Evolutionary conservation across 1,284 basidiomycete genomes (phyloP), one percentile per base, ranked within the genome.

Genomic region (Schizopora paradoxa): DNA sequence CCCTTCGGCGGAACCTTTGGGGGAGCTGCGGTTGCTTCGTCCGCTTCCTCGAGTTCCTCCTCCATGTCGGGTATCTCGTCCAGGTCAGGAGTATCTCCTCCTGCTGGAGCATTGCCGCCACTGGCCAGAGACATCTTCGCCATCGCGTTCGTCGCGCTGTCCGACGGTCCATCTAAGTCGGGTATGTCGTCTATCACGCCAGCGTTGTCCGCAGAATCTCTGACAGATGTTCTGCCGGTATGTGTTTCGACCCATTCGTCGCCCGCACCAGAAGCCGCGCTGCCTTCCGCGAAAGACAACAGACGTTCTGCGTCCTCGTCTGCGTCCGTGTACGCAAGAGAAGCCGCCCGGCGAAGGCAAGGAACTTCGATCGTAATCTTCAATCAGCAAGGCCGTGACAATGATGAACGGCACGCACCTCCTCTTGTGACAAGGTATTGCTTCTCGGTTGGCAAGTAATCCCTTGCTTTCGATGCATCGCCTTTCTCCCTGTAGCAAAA

Each of bases 31-130:
- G 86, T 86, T 48, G 89, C 89, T 54, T 92, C 91, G 51, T 86
- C 88, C 14, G 82, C 80, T 54, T 86, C 82, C 33, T 92, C 65
- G 29, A 79, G 82, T 19, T 84, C 86, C 54, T 91, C 91, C 59
- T 91, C 90, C 86, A 92, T 91, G 67, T 92, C 91, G 3, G 91
- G 89, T 41, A 91, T 91, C 61, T 95, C 91, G 61, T 95, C 91
- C 53, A 93, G 72, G 69, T 95, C 84, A 28, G 86, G 85, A 22
- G 77, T 82, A 53, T 79, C 74, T 10, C 61, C 70, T 32, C 64
- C 59, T 25, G 62, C 67, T 4, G 61, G 63, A 18, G 66, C 67
- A 16, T 77, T 48, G 7, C 70, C 71, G 41, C 78, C 57, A 14
- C n/a, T n/a, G 66, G 60, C 21, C 66, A 73, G 53, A 27, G 61